Conservation (phyloP, 2,329 filamentous ascomycete species). For the Alternaria consortialis region DNA sequence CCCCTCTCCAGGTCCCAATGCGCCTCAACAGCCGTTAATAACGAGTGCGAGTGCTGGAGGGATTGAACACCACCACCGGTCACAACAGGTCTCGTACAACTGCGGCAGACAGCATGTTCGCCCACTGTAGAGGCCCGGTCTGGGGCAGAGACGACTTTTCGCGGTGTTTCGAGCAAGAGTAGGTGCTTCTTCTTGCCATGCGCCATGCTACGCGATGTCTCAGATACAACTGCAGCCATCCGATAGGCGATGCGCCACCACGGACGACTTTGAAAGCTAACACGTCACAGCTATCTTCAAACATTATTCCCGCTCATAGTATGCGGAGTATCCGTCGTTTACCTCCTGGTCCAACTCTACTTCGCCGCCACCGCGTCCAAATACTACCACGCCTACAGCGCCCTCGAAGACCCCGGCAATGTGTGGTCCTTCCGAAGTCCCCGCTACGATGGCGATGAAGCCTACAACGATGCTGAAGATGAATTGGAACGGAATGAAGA, state of each 20-base stretch:
- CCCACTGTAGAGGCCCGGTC: slow-evolving; percentile 64
- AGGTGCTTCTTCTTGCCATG: slow-evolving; percentile 45
- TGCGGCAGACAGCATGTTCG: slow-evolving; percentile 57
- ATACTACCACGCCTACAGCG: slow-evolving; percentile 66
- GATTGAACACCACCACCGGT: slow-evolving; percentile 18
- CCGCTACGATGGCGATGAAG: slow-evolving; percentile 48
- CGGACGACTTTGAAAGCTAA: slow-evolving; percentile 3
- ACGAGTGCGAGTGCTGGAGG: slow-evolving; percentile 27
- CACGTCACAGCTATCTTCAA: slow-evolving; percentile 72
- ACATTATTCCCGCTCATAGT: slow-evolving; percentile 79
- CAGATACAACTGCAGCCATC: slow-evolving; percentile 2
- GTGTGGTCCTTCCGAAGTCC: slow-evolving; percentile 46
- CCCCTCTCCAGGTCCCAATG: slow-evolving; percentile 22
- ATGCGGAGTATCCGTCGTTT: slow-evolving; percentile 73
- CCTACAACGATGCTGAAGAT: slow-evolving; percentile 62
- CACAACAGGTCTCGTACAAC: slow-evolving; percentile 19
- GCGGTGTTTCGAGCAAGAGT: slow-evolving; percentile 72
- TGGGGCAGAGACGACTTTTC: slow-evolving; percentile 71
- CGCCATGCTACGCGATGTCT: slow-evolving; percentile 1
- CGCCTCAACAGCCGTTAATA: slow-evolving; percentile 24
- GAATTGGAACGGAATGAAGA: slow-evolving; percentile 67
- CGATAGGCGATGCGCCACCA: slow-evolving; percentile 8
- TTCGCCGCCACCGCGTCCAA: slow-evolving; percentile 60
- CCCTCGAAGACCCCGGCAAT: slow-evolving; percentile 58
- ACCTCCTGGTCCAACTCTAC: slow-evolving; percentile 68